Evolutionary conservation across 208 protist species (phyloP).

Genomic region (Trypanosoma mega): DNA sequence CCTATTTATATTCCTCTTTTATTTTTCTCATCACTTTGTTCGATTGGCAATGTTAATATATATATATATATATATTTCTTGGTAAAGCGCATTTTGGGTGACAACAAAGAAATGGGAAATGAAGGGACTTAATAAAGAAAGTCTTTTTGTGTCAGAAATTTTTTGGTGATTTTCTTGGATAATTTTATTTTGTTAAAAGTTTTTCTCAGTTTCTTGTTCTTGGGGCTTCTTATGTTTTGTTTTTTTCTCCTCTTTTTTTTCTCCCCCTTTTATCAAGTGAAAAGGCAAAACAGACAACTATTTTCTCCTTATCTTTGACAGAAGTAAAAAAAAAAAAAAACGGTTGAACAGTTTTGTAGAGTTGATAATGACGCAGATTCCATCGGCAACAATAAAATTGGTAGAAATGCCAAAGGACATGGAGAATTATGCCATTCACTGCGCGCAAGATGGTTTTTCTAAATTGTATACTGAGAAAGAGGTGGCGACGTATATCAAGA

Average conservation of each 20-base stretch:
- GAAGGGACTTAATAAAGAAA: background rate
- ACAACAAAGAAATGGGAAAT: slow-evolving; percentile 5
- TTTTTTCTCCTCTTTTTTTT: slow-evolving; percentile 2
- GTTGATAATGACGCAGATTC: slow-evolving; percentile 72
- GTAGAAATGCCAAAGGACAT: slow-evolving; percentile 95
- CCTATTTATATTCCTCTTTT: slow-evolving; percentile 2
- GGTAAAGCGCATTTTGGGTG: too few species aligned
- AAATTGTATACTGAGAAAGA: slow-evolving; percentile 99
- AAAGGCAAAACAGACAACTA: background rate
- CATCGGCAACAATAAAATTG: slow-evolving; percentile 87
- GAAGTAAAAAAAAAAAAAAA: slow-evolving; percentile 22
- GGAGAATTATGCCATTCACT: slow-evolving; percentile 98
- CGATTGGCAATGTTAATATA: too few species aligned
- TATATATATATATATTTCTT: too few species aligned
- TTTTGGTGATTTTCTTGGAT: too few species aligned
- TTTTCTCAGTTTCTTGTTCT: background rate
- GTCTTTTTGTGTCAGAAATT: too few species aligned
- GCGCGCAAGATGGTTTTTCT: slow-evolving; percentile 96
- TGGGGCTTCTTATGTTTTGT: slow-evolving; percentile 4
- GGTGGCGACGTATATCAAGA: slow-evolving; percentile 99
- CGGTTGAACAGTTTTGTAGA: slow-evolving; percentile 3
- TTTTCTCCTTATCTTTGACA: slow-evolving; percentile 7
- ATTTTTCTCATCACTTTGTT: slow-evolving; percentile 9
- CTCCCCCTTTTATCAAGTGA: background rate
- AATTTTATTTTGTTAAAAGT: too few species aligned